A percentile compares a stretch with the other conserved stretches of the same genome.
These are phyloP conservation scores for Plantago ovata DNA, from an alignment of 257 asterid species.

Conservation along the genomic window DNA sequence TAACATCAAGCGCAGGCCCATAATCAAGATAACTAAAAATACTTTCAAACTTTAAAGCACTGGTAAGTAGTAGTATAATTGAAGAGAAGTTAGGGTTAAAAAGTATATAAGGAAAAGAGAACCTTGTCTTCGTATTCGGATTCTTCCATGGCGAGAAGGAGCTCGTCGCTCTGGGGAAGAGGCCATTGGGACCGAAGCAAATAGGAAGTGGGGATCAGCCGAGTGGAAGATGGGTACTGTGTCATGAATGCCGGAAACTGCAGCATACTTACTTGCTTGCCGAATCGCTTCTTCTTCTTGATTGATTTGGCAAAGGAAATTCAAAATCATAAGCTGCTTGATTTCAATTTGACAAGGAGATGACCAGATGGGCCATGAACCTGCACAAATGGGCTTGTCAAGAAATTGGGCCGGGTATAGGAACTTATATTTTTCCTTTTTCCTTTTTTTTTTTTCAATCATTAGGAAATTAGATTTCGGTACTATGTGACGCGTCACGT, in stretches of 20 bases:
- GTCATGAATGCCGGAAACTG: conserved; percentile 77
- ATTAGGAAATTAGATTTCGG: too few relatives aligned
- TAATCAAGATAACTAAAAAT: neutral
- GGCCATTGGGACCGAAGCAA: conserved; percentile 90
- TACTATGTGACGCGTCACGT: too few relatives aligned
- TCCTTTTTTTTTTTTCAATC: too few relatives aligned
- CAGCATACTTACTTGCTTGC: conserved; percentile 42
- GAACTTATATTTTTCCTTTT: too few relatives aligned
- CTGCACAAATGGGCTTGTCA: too few relatives aligned
- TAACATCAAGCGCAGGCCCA: neutral
- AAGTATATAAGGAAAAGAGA: neutral
- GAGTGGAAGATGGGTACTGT: conserved; percentile 72
- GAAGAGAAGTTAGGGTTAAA: neutral
- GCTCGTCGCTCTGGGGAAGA: conserved; percentile 76
- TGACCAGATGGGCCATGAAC: too few relatives aligned
- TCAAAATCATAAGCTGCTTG: too few relatives aligned
- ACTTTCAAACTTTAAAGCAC: neutral
- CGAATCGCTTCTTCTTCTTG: too few relatives aligned
- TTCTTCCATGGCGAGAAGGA: conserved; percentile 88
- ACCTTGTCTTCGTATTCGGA: conserved; percentile 90
- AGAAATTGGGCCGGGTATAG: too few relatives aligned
- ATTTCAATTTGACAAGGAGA: too few relatives aligned
- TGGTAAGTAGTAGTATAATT: conserved; percentile 4
- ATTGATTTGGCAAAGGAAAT: too few relatives aligned
- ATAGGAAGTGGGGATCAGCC: conserved; percentile 77